Percentiles rank a stretch among this genome's conserved stretches.
Evolutionary conservation across 805 yeast species (phyloP).

Genomic region (Kregervanrija delftensis): DNA sequence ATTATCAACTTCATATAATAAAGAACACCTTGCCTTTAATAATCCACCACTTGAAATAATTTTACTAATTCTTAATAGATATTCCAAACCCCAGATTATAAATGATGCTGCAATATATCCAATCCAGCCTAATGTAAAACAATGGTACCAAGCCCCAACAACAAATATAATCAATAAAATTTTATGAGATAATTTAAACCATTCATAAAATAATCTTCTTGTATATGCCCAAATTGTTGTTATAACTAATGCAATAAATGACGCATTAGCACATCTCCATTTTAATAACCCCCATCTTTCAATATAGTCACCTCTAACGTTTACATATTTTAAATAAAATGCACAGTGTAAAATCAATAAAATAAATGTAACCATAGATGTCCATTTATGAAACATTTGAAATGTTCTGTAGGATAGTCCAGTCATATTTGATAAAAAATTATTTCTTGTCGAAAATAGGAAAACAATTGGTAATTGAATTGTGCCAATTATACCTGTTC

Average conservation of each 20-base stretch:
- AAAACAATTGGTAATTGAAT: slow-evolving; percentile 30
- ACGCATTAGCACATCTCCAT: slow-evolving; percentile 40
- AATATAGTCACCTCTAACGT: slow-evolving; percentile 28
- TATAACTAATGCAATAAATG: slow-evolving; percentile 22
- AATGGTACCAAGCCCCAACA: slow-evolving; percentile 40
- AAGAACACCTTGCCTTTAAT: slow-evolving; percentile 41
- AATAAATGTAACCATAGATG: slow-evolving; percentile 32
- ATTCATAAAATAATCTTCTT: slow-evolving; percentile 36
- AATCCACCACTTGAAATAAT: slow-evolving; percentile 53
- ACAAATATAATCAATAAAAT: slow-evolving; percentile 34
- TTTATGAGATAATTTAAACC: slow-evolving; percentile 39
- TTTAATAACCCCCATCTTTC: slow-evolving; percentile 31
- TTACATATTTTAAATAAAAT: slow-evolving; percentile 32
- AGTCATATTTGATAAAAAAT: slow-evolving; percentile 24
- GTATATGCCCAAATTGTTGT: slow-evolving; percentile 27
- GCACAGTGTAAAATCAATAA: slow-evolving; percentile 33
- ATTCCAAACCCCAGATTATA: slow-evolving; percentile 67
- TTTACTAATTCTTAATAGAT: slow-evolving; percentile 49
- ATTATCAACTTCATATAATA: slow-evolving; percentile 15
- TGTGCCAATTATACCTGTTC: slow-evolving; percentile 40
- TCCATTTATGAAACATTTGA: slow-evolving; percentile 33
- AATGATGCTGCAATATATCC: slow-evolving; percentile 46
- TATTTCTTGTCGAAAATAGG: slow-evolving; percentile 31
- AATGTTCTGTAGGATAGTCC: slow-evolving; percentile 31
- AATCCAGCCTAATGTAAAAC: slow-evolving; percentile 42